phyloP scores from a whole-genome alignment of 345 rosid genomes.

The Gossypium anomalum region DNA sequence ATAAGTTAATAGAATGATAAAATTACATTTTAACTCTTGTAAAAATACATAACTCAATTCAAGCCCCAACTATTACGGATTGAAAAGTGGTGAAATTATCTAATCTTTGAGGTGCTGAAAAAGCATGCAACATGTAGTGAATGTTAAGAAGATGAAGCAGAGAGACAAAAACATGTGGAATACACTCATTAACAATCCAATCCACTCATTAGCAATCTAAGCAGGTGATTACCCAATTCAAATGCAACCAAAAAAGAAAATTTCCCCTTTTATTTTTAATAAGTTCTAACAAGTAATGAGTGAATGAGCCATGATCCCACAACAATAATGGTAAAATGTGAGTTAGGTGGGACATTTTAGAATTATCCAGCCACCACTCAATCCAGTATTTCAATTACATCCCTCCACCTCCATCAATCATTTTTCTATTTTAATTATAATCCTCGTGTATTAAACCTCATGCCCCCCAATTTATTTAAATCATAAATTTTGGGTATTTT shows the following conservation, averaged over 20 bases:
- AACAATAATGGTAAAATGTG: neutral
- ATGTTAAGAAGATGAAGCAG: neutral
- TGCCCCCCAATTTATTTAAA: neutral
- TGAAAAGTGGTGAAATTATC: no score
- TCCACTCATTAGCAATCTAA: slow-evolving; percentile 2
- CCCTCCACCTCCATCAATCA: neutral
- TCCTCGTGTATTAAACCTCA: neutral
- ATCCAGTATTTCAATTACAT: neutral
- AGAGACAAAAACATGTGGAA: slow-evolving; percentile 7
- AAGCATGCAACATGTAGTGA: neutral
- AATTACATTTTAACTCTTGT: accelerated
- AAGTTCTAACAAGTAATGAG: neutral
- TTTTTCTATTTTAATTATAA: neutral
- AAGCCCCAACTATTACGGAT: no score
- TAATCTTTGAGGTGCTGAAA: neutral
- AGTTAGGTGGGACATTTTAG: neutral
- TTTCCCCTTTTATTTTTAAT: neutral
- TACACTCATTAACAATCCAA: neutral
- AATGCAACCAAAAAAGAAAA: neutral
- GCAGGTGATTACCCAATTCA: neutral
- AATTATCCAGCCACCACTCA: neutral
- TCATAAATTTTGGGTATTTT: no score
- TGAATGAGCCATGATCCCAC: neutral
- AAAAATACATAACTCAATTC: no score
- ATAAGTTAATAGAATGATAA: no score